phyloP scores from a whole-genome alignment of 2,329 filamentous ascomycete genomes.

The Hypoxylon sp. region DNA sequence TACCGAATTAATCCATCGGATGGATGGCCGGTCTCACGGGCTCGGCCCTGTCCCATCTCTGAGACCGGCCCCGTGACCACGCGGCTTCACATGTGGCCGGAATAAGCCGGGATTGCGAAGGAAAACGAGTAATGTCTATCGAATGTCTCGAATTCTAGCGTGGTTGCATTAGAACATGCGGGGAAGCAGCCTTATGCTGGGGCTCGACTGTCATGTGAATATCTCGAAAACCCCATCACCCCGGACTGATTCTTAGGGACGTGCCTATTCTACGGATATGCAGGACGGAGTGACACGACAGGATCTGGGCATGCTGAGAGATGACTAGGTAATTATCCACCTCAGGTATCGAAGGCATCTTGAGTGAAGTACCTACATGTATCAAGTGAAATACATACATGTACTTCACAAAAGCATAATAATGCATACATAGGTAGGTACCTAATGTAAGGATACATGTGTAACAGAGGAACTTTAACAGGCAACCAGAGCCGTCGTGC shows the following conservation, averaged over 20 bases:
- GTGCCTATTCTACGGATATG: not conserved
- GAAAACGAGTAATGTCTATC: not conserved
- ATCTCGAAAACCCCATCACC: not conserved
- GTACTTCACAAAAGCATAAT: not conserved
- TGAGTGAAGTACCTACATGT: not conserved
- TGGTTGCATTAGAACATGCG: conserved; percentile 15
- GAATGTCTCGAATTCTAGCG: conserved; percentile 18
- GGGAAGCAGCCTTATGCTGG: conserved; percentile 22
- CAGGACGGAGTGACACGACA: not conserved
- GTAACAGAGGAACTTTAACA: too few species aligned
- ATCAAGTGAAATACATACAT: too few species aligned
- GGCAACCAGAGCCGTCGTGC: conserved; percentile 2
- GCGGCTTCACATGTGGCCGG: conserved; percentile 40
- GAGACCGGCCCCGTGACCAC: conserved; percentile 6
- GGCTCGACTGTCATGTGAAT: conserved; percentile 15
- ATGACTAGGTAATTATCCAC: not conserved
- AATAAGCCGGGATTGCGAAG: conserved; percentile 29
- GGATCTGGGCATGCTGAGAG: not conserved
- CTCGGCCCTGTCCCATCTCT: conserved; percentile 4
- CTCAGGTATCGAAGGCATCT: not conserved
- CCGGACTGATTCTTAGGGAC: not conserved
- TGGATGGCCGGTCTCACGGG: conserved; percentile 6
- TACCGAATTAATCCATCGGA: conserved; percentile 5
- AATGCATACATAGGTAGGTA: not conserved
- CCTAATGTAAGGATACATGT: too few species aligned